A percentile compares a stretch with the other conserved stretches of the same genome.
These are phyloP conservation scores for Striga hermonthica DNA, from an alignment of 305 asterid genomes.

Conservation along the genomic window DNA sequence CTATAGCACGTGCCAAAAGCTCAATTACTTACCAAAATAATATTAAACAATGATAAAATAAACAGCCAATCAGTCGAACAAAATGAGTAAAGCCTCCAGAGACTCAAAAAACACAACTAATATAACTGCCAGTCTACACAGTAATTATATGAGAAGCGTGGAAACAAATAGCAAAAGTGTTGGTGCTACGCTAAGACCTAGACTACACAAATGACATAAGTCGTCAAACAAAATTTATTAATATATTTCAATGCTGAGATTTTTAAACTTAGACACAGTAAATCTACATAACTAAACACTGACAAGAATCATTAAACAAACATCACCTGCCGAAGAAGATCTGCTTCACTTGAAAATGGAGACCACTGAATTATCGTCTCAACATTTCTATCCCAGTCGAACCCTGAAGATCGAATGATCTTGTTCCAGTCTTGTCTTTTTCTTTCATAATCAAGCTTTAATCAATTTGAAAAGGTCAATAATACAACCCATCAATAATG, in stretches of 20 bases:
- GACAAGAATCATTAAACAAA: slow-evolving; percentile 20
- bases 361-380: slow-evolving; percentile 86
- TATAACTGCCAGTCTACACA: not conserved
- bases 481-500: slow-evolving; percentile 24
- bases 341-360: slow-evolving; percentile 78
- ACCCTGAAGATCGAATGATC: slow-evolving; percentile 53
- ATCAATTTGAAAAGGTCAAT: slow-evolving; percentile 34
- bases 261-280: not conserved
- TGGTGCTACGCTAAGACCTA: not conserved
- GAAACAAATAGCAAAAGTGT: not conserved
- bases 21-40: too few species aligned
- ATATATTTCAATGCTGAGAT: not conserved
- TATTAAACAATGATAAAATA: too few species aligned
- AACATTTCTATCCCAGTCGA: slow-evolving; percentile 70
- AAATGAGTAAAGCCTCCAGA: too few species aligned
- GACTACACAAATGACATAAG: not conserved
- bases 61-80: too few species aligned
- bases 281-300: not conserved
- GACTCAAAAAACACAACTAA: too few species aligned
- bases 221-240: not conserved
- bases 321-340: slow-evolving; percentile 77
- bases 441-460: slow-evolving; percentile 83
- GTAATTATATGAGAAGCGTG: slow-evolving; percentile 1
- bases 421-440: slow-evolving; percentile 52
- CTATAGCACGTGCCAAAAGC: too few species aligned